Conservation (phyloP, 257 asterid genomes). For the Verbena officinalis region DNA sequence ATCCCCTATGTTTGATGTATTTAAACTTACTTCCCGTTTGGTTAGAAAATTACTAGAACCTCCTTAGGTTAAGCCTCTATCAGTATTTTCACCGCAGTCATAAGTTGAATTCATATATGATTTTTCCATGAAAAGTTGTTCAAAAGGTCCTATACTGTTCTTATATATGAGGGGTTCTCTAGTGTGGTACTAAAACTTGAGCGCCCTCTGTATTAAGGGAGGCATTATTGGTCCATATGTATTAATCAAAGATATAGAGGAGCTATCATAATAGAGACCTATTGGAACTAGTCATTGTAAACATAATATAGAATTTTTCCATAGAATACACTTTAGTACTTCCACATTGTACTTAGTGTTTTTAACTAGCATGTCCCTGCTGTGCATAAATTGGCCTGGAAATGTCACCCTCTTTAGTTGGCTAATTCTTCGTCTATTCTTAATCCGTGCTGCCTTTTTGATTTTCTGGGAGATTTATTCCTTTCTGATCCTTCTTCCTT, state of each 20-base stretch:
- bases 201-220: too few relatives aligned
- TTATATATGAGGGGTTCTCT: neutral
- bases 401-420: slow-evolving; percentile 10
- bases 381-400: slow-evolving; percentile 15
- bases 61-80: neutral
- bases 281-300: neutral
- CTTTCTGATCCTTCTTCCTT: slow-evolving; percentile 25
- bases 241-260: neutral
- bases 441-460: slow-evolving; percentile 14
- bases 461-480: slow-evolving; percentile 19
- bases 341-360: neutral
- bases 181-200: too few relatives aligned
- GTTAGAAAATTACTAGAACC: neutral
- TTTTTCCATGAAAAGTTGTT: neutral
- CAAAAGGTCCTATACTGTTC: neutral
- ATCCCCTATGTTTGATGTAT: neutral
- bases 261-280: neutral
- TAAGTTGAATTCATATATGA: neutral
- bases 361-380: slow-evolving; percentile 14
- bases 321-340: neutral
- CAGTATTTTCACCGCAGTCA: neutral
- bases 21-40: neutral
- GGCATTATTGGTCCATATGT: neutral
- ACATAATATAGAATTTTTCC: neutral
- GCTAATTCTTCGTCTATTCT: slow-evolving; percentile 13